Evolutionary conservation across 1,139 yeast genomes (phyloP).

Genomic region (Saccharomycopsis phalli): DNA sequence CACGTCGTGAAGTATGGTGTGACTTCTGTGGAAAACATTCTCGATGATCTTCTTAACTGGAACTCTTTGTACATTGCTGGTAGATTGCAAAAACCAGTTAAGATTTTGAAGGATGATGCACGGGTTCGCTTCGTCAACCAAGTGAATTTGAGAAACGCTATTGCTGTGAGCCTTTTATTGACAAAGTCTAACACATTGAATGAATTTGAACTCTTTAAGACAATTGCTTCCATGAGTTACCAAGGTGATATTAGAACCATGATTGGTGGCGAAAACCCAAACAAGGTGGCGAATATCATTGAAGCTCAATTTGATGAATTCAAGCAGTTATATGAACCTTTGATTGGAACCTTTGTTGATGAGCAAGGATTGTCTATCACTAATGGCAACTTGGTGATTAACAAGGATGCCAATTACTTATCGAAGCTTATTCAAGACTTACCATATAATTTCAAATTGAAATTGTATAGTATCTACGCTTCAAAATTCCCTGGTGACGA

Average conservation of each 20-base stretch:
- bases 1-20: conserved; percentile 80
- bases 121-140: conserved; percentile 60
- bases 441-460: conserved; percentile 44
- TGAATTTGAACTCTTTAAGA: conserved; percentile 57
- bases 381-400: conserved; percentile 21
- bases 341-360: conserved; percentile 39
- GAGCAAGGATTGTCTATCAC: conserved; percentile 21
- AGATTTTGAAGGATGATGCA: conserved; percentile 56
- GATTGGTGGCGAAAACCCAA: conserved; percentile 87
- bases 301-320: conserved; percentile 63
- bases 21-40: conserved; percentile 50
- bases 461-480: conserved; percentile 35
- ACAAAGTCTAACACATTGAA: conserved; percentile 23
- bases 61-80: conserved; percentile 83
- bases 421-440: conserved; percentile 34
- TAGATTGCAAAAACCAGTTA: conserved; percentile 88
- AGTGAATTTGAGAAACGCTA: conserved; percentile 68
- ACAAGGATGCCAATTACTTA: conserved; percentile 25
- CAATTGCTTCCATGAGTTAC: conserved; percentile 75
- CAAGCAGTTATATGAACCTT: conserved; percentile 62
- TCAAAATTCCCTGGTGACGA: conserved; percentile 24
- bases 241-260: conserved; percentile 85
- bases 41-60: conserved; percentile 75
- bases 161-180: conserved; percentile 60
- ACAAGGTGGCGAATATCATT: conserved; percentile 80